Evolutionary conservation across 2,329 filamentous ascomycete genomes (phyloP).

Genomic region (Thielaviopsis euricoi): DNA sequence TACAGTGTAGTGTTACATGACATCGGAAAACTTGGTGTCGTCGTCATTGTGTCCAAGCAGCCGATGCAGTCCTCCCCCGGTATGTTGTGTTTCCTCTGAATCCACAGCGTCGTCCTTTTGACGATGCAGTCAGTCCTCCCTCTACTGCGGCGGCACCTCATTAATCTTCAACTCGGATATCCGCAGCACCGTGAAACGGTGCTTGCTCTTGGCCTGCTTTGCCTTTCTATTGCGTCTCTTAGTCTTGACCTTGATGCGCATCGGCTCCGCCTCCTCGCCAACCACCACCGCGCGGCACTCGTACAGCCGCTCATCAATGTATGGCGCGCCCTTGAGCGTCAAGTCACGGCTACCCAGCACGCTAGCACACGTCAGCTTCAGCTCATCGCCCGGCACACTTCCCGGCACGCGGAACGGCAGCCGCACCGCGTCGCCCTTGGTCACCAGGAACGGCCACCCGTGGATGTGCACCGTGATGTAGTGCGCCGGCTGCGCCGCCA

Average conservation of each 20-base stretch:
- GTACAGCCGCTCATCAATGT: constrained; percentile 68
- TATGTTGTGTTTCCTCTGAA: neutral
- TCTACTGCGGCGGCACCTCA: constrained; percentile 10
- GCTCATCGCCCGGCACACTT: constrained; percentile 63
- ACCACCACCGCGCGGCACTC: constrained; percentile 74
- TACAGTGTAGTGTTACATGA: neutral
- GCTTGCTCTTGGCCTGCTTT: constrained; percentile 74
- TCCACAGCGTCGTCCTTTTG: neutral
- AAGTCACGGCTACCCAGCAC: constrained; percentile 76
- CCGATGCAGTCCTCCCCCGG: neutral
- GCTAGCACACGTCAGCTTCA: constrained; percentile 75
- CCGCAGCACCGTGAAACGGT: constrained; percentile 69
- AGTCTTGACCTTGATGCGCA: constrained; percentile 65
- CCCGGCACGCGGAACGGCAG: constrained; percentile 67
- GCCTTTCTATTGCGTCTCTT: constrained; percentile 60
- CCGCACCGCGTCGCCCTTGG: constrained; percentile 55
- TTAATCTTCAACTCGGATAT: constrained; percentile 66
- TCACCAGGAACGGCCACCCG: constrained; percentile 64
- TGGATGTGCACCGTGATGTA: constrained; percentile 72
- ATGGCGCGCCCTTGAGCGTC: constrained; percentile 69
- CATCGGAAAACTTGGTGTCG: neutral
- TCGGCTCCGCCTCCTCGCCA: constrained; percentile 65
- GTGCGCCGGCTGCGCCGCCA: constrained; percentile 56
- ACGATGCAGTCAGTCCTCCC: neutral
- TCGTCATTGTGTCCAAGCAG: neutral